Base-by-base conservation (phyloP, 148 eudicot species). In the Fagopyrum tataricum region DNA sequence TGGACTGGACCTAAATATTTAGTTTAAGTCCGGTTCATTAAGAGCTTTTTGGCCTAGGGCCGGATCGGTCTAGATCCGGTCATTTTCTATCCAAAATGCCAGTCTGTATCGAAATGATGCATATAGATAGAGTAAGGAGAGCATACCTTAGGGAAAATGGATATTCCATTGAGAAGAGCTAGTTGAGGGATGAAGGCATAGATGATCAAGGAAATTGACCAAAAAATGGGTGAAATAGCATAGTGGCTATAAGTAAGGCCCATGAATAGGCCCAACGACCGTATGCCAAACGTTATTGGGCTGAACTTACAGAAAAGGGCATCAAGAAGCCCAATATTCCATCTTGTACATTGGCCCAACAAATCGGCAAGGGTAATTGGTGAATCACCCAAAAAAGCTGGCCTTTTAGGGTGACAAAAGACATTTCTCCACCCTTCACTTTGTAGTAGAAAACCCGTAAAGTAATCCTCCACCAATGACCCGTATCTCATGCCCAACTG, bases 401-500 rank as follows among this genome's bases (percentile, higher is more conserved):
- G 79, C 73, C 87, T 79, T 2, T 80, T 71, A 0, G 95, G 95
- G 74, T 77, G 11, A 76, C 87, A 87, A 62, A 87, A 86, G 13
- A 81, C 20, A 2, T 76, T 55, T 69, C 14, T 80, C 95, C 95
- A 90, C n/a, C 95, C 95, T 42, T 84, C 83, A 75, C 95, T 81
- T 9, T 86, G 85, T 70, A 85, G 53, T 7, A 77, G 73, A 11
- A 78, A 86, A 2, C 95, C 91, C 0, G 95, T 82, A 20, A 70
- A 62, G 44, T 44, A 87, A 59, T 89, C 95, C 67, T 89, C 95
- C 4, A 83, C 84, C 70, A 89, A 72, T 0, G 91, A 87, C 26
- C 95, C 91, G 26, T 90, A 87, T 37, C 91, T 76, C 37, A 90
- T 87, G 12, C 95, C 95, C 82, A 87, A 20, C 91, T 89, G 83